Evolutionary conservation across 192 early-diverging fungal species (phyloP), one percentile per base, ranked within the genome.

Genomic region (Ramicandelaber brevisporus): DNA sequence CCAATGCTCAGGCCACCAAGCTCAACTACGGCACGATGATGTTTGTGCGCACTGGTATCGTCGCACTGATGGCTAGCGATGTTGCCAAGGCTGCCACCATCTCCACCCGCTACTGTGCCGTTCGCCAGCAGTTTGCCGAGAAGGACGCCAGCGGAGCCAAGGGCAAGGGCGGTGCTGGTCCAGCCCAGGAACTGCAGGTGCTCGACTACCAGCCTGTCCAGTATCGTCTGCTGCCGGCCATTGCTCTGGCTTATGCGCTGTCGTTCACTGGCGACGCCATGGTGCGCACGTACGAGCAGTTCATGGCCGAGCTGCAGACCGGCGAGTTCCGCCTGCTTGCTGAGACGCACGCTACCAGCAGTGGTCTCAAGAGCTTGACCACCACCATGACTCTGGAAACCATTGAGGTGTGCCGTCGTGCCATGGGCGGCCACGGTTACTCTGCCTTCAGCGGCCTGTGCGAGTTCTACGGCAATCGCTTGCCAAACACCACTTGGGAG

Each of bases 11-110:
- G n/a, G 53, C 58, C 21, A n/a, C n/a, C n/a, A 77, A 81, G 64
- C 57, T 88, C 24, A 57, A 70, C 10, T 84, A 80, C 45, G 78
- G 83, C 24, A 78, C 74, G 9, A 83, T 88, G 79, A 68, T 83
- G 21, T 60, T 61, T 29, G 65, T 79, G 25, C 75, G 83, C 40
- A 65, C 73, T 5, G 61, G 64, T 20, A 69, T 88, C 22, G 74
- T 84, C 14, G 53, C 59, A 26, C 56, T 49, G 21, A 63, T 57
- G 24, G 56, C 52, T 12, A 28, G 52, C 39, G 43, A 41, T 16
- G 48, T 81, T 26, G 65, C 73, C 21, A 64, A 62, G 37, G 71
- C 73, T 4, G 67, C 55, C 13, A 77, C 73, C 14, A 59, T 76
- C 22, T 69, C 71, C 3, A 39, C 66, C 19, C 67, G 77, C 16